phyloP scores from a whole-genome alignment of 1,284 basidiomycete species.

The Cryptococcus wingfieldii region DNA sequence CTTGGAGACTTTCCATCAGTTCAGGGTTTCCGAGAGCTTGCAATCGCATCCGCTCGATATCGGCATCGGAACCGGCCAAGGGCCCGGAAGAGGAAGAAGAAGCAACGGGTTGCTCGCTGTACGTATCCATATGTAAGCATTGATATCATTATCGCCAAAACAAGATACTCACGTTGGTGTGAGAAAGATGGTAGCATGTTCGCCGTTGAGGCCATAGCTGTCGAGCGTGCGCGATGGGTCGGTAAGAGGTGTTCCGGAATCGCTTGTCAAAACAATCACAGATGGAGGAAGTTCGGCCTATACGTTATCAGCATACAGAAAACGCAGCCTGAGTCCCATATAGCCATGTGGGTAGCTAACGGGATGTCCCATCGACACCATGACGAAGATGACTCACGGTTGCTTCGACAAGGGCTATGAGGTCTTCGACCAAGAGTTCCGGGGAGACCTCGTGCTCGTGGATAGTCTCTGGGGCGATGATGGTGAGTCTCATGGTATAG shows the following conservation, averaged over 20 bases:
- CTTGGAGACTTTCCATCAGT: conserved; percentile 69
- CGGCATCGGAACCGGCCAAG: conserved; percentile 56
- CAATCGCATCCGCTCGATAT: conserved; percentile 82
- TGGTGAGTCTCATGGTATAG: conserved; percentile 68
- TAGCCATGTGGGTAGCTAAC: not conserved
- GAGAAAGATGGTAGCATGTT: conserved; percentile 37
- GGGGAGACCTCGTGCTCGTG: conserved; percentile 79
- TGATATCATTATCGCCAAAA: not conserved
- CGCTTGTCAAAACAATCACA: conserved; percentile 30
- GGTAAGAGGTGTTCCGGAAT: conserved; percentile 35
- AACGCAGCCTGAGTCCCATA: not conserved
- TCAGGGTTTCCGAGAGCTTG: conserved; percentile 78
- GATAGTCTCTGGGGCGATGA: conserved; percentile 67
- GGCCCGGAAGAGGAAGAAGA: conserved; percentile 10
- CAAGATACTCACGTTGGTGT: conserved; percentile 32
- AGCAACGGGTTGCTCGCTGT: conserved; percentile 5
- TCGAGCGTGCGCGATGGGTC: conserved; percentile 28
- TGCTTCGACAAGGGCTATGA: conserved; percentile 81
- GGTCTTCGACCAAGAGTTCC: conserved; percentile 79
- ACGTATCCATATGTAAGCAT: not conserved
- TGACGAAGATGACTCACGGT: conserved; percentile 58
- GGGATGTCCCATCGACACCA: not conserved
- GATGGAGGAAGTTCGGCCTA: conserved; percentile 30
- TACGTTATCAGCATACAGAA: not conserved
- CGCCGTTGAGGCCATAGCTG: conserved; percentile 36